A percentile compares a stretch with the other conserved stretches of the same genome.
phyloP scores from a whole-genome alignment of 2,329 filamentous ascomycete species.

The Chrysoporthe austroafricana region DNA sequence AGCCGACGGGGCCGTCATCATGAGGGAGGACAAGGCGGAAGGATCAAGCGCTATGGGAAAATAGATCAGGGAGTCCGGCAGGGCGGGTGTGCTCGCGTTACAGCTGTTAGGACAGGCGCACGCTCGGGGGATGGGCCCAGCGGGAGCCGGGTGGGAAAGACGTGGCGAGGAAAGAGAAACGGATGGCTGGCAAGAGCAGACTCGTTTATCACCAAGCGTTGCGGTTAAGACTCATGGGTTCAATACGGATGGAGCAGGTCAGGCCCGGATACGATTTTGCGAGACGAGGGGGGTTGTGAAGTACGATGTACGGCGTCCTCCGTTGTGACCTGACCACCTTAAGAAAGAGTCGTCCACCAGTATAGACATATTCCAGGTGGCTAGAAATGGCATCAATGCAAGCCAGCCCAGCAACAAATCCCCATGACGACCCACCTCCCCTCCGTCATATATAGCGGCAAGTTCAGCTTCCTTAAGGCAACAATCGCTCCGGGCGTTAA shows the following conservation, averaged over 20 bases:
- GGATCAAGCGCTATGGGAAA: neutral
- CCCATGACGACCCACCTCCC: neutral
- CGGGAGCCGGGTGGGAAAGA: neutral
- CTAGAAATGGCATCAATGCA: neutral
- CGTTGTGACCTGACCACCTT: neutral
- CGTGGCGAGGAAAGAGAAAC: neutral
- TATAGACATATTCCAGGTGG: neutral
- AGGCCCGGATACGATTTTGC: neutral
- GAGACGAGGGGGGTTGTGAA: neutral
- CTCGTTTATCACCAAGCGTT: constrained; percentile 16
- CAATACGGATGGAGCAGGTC: neutral
- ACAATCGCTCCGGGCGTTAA: neutral
- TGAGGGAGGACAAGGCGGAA: constrained; percentile 28
- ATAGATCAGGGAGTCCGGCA: neutral
- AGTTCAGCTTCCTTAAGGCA: neutral
- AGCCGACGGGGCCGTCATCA: constrained; percentile 58
- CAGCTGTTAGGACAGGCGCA: neutral
- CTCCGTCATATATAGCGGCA: neutral
- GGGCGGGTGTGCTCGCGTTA: neutral
- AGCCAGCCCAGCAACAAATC: neutral
- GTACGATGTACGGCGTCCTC: neutral
- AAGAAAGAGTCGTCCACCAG: neutral
- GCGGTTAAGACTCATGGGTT: constrained; percentile 15
- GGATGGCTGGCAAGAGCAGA: neutral
- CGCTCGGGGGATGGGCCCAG: neutral